Percentiles rank a stretch among this genome's conserved stretches.
Evolutionary conservation across 768 basidiomycete species (phyloP).

Genomic region (Mycena vulgaris): DNA sequence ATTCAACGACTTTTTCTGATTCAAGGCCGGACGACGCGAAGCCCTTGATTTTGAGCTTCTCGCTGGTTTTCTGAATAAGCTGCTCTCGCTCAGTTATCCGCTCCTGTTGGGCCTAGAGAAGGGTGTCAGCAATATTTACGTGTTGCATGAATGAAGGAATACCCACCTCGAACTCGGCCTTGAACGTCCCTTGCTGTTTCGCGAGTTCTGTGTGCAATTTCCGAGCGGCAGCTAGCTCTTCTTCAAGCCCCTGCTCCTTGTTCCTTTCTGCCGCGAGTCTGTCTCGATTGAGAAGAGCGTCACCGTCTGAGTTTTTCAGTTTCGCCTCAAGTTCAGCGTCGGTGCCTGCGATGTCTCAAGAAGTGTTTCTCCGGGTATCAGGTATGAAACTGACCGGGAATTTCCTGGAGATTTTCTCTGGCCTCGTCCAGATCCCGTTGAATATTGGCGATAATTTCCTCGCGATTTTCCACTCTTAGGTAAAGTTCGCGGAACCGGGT

Average conservation of each 20-base stretch:
- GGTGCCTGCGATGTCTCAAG: slow-evolving; percentile 63
- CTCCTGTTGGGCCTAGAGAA: slow-evolving; percentile 76
- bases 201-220: slow-evolving; percentile 70
- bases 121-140: neutral
- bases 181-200: slow-evolving; percentile 75
- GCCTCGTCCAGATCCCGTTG: slow-evolving; percentile 75
- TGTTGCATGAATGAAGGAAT: neutral
- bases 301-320: slow-evolving; percentile 71
- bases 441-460: slow-evolving; percentile 73
- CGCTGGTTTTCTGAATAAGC: slow-evolving; percentile 78
- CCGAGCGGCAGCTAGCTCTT: slow-evolving; percentile 66
- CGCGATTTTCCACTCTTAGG: slow-evolving; percentile 74
- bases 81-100: slow-evolving; percentile 81
- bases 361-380: neutral
- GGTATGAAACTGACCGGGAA: slow-evolving; percentile 66
- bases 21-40: slow-evolving; percentile 81
- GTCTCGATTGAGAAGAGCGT: slow-evolving; percentile 66
- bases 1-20: slow-evolving; percentile 80
- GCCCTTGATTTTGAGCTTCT: slow-evolving; percentile 80
- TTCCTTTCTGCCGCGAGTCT: slow-evolving; percentile 62
- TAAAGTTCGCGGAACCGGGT: slow-evolving; percentile 91
- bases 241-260: slow-evolving; percentile 75
- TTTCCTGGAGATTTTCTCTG: slow-evolving; percentile 75
- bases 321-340: slow-evolving; percentile 79
- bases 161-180: slow-evolving; percentile 80